Evolutionary conservation across 768 basidiomycete species (phyloP).

Genomic region (Russula compacta): DNA sequence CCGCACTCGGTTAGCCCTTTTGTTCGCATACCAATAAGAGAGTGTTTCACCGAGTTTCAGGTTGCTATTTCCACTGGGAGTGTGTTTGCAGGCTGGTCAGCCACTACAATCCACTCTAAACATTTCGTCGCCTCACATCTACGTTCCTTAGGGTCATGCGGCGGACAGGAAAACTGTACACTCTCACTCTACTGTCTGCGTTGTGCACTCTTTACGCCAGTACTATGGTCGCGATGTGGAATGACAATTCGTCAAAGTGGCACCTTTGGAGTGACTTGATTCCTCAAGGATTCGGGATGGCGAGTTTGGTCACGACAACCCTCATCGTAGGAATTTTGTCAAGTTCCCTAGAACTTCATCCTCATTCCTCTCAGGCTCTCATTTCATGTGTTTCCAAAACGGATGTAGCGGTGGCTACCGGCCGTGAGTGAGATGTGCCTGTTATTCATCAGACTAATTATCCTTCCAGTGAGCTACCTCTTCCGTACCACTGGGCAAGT

Average conservation of each 20-base stretch:
- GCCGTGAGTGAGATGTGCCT: slow-evolving; percentile 50
- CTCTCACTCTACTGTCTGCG: slow-evolving; percentile 60
- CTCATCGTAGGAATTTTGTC: slow-evolving; percentile 51
- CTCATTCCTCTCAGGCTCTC: slow-evolving; percentile 54
- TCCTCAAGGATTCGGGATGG: slow-evolving; percentile 78
- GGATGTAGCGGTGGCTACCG: slow-evolving; percentile 83
- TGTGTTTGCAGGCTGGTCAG: slow-evolving; percentile 78
- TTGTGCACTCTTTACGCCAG: slow-evolving; percentile 50
- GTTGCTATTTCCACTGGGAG: slow-evolving; percentile 78
- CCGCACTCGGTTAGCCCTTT: slow-evolving; percentile 69
- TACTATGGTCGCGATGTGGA: slow-evolving; percentile 57
- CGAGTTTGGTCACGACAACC: slow-evolving; percentile 77
- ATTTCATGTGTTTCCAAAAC: slow-evolving; percentile 72
- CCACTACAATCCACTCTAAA: slow-evolving; percentile 7
- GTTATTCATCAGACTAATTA: not conserved
- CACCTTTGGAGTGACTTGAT: slow-evolving; percentile 73
- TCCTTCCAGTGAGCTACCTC: slow-evolving; percentile 70
- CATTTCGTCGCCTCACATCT: not conserved
- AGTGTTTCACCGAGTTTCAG: slow-evolving; percentile 30
- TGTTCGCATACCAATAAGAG: slow-evolving; percentile 20
- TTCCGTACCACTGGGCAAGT: slow-evolving; percentile 95
- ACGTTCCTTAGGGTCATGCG: slow-evolving; percentile 61
- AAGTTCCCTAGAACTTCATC: not conserved
- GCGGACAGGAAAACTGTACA: slow-evolving; percentile 77
- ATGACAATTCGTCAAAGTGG: slow-evolving; percentile 44